Evolutionary conservation across 225 moss, liverwort and hornwort genomes (phyloP).

Genomic region (Pseudisothecium myosuroides): DNA sequence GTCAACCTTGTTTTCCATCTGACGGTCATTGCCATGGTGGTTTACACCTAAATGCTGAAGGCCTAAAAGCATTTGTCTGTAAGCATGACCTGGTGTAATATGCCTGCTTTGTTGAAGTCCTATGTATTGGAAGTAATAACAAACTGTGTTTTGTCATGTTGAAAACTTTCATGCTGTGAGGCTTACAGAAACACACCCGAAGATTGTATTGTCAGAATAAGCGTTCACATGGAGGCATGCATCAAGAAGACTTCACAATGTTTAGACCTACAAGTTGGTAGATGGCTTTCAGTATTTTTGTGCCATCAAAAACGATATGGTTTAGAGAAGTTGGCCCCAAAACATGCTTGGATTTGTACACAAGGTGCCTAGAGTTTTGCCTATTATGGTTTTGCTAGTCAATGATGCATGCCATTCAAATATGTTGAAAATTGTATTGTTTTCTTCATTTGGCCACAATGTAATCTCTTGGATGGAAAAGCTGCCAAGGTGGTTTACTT

Average conservation of each 20-base stretch:
- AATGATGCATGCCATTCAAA: too few relatives aligned
- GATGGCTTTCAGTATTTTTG: not conserved
- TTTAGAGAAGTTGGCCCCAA: not conserved
- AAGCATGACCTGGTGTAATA: not conserved
- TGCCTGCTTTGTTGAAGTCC: not conserved
- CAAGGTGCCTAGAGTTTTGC: too few relatives aligned
- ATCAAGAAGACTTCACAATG: not conserved
- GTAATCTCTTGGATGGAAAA: not conserved
- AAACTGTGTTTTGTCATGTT: not conserved
- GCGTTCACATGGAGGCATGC: not conserved
- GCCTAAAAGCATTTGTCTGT: not conserved
- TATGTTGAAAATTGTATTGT: not conserved
- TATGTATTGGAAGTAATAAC: not conserved
- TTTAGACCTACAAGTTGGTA: not conserved
- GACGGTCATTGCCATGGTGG: not conserved
- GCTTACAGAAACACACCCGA: not conserved
- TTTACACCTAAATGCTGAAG: not conserved
- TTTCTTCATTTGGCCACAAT: not conserved
- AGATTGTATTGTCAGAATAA: not conserved
- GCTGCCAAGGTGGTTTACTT: not conserved
- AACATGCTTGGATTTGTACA: not conserved
- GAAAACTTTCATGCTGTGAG: not conserved
- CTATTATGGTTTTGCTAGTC: not conserved
- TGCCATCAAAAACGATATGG: not conserved
- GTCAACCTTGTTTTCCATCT: not conserved